Base-by-base conservation (phyloP, 192 early-diverging fungal genomes). In the Entomortierella beljakovae region DNA sequence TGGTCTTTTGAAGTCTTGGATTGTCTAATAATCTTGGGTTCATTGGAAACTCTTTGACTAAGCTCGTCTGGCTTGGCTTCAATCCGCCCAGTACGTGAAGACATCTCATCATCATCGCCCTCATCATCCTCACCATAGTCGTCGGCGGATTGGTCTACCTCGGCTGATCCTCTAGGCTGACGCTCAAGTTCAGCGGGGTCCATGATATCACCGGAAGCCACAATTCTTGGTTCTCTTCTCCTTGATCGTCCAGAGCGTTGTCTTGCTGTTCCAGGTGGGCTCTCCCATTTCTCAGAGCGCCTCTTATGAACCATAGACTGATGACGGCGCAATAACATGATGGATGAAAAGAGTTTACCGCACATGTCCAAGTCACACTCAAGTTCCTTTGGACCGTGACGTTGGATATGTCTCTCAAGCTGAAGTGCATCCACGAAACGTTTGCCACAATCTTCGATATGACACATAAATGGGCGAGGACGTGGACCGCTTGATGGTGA, bases 221-320 rank as follows among this genome's bases (percentile, higher is more conserved):
- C 75, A 38, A 79, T 79, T 40, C 66, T 38, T 3, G 75, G 75
- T 20, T 79, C 75, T n/a, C 68, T 55, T 38, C 75, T 64, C 57
- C 75, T 68, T 6, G 75, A 79, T n/a, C 75, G 75, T 11, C 67
- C 67, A 23, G 75, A 58, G 8, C 75, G 59, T 23, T 69, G 75
- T 31, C 75, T 61, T 0, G 75, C 48, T 4, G 68, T 70, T 5
- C 75, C 75, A 13, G 75, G 75, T 3, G 75, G 75, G 25, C 62
- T 79, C 50, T 79, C 75, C 75, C 75, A 79, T 37, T 79, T 79
- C 50, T 79, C 75, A 23, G 75, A 79, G 8, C 75, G 66, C 13
- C 75, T 13, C 57, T 79, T 79, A 62, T 79, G 75, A 8, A 79
- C 75, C 75, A 79, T 79, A 31, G 75, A 79, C 48, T 79, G 75